These are phyloP conservation scores for Picea glauca DNA, from an alignment of 75 land plant species.

Conservation along the genomic window DNA sequence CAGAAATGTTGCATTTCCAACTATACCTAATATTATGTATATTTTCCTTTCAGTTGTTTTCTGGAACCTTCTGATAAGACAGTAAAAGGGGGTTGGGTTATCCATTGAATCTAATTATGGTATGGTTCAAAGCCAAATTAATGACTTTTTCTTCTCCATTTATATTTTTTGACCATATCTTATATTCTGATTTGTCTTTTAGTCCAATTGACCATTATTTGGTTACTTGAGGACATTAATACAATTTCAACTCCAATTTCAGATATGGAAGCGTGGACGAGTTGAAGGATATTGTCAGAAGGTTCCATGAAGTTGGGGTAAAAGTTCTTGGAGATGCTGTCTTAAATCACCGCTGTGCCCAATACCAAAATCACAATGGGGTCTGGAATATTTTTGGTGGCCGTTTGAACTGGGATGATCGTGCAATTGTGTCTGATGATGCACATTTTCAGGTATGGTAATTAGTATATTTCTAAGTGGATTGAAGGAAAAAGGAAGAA, in stretches of 20 bases:
- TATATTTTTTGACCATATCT: not conserved
- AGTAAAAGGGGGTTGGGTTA: not conserved
- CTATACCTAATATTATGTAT: not conserved
- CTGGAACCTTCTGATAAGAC: not conserved
- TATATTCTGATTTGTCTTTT: too few species aligned
- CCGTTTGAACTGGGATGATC: constrained; percentile 70
- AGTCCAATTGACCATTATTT: too few species aligned
- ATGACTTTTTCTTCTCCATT: too few species aligned
- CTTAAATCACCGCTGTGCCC: constrained; percentile 80
- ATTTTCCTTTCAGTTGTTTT: not conserved
- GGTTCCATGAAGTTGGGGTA: constrained; percentile 53
- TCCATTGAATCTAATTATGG: constrained; percentile 1
- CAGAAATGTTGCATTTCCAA: not conserved
- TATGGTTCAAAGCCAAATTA: not conserved
- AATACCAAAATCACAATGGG: constrained; percentile 57
- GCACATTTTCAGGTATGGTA: constrained; percentile 68
- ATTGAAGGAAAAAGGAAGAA: not conserved
- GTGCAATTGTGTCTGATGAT: constrained; percentile 70
- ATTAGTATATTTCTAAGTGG: not conserved
- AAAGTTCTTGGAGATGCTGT: constrained; percentile 83
- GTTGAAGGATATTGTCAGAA: constrained; percentile 52
- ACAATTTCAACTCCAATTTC: not conserved
- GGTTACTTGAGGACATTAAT: too few species aligned
- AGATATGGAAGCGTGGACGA: constrained; percentile 80
- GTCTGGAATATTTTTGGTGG: constrained; percentile 79